Percentiles rank a stretch among this genome's conserved stretches.
These are phyloP conservation scores for Claviceps purpurea DNA, from an alignment of 2,329 filamentous ascomycete genomes.

Conservation along the genomic window DNA sequence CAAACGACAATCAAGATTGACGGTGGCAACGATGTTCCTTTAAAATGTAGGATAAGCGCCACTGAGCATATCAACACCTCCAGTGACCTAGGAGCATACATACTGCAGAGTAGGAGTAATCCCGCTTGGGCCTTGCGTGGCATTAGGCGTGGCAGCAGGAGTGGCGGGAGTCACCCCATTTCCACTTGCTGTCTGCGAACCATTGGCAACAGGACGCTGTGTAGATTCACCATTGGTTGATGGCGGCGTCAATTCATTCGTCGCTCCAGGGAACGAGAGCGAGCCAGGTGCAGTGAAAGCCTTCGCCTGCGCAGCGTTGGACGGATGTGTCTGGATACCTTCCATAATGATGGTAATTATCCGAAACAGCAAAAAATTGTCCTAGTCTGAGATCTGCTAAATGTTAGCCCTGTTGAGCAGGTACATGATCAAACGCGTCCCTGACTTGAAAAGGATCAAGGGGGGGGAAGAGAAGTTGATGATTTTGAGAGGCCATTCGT, in stretches of 20 bases:
- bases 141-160: constrained; percentile 82
- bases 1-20: constrained; percentile 93
- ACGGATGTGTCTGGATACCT: constrained; percentile 78
- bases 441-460: no score
- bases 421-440: no score
- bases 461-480: no score
- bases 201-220: constrained; percentile 26
- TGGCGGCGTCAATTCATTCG: constrained; percentile 71
- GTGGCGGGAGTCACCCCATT: constrained; percentile 79
- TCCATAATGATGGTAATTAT: constrained; percentile 50
- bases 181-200: constrained; percentile 47
- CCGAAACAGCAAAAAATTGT: constrained; percentile 7
- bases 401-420: constrained; percentile 1
- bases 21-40: constrained; percentile 98
- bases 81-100: constrained; percentile 43
- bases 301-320: constrained; percentile 85
- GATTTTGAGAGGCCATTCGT: no score
- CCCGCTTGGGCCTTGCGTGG: constrained; percentile 69
- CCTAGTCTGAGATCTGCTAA: constrained; percentile 17
- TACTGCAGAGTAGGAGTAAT: constrained; percentile 93
- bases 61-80: constrained; percentile 19
- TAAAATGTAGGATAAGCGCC: constrained; percentile 37
- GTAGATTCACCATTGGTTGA: constrained; percentile 50
- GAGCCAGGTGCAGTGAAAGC: constrained; percentile 88
- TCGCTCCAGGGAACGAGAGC: constrained; percentile 78